These are phyloP conservation scores for Fistulifera solaris DNA, from an alignment of 108 stramenopile genomes.

Conservation along the genomic window DNA sequence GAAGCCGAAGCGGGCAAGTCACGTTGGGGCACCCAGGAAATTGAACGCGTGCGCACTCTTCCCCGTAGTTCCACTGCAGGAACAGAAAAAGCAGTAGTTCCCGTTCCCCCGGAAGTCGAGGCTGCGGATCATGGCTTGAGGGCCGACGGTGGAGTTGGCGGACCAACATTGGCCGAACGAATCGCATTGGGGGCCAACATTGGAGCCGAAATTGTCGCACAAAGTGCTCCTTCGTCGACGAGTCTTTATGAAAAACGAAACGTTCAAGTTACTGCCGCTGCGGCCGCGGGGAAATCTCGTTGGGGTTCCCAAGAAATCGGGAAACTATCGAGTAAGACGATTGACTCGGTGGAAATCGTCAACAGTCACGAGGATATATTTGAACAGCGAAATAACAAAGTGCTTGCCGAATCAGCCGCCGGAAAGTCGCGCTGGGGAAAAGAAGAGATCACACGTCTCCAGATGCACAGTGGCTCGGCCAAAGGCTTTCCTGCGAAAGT, in stretches of 20 bases:
- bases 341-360: background rate
- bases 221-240: constrained; percentile 2
- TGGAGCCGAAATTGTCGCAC: constrained; percentile 1
- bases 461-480: background rate
- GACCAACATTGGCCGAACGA: constrained; percentile 37
- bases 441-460: constrained; percentile 32
- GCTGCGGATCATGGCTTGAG: constrained; percentile 54
- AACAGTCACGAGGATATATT: background rate
- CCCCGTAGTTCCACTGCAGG: constrained; percentile 3
- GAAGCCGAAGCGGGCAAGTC: constrained; percentile 64
- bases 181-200: constrained; percentile 31
- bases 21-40: constrained; percentile 67
- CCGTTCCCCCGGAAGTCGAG: constrained; percentile 17
- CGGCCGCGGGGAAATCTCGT: constrained; percentile 48
- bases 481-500: too few species aligned
- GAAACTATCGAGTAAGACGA: constrained; percentile 1
- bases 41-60: constrained; percentile 14
- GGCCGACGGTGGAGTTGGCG: constrained; percentile 48
- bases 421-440: constrained; percentile 65
- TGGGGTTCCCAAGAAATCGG: constrained; percentile 49
- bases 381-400: constrained; percentile 30
- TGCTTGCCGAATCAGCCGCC: constrained; percentile 33
- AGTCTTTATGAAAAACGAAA: constrained; percentile 27
- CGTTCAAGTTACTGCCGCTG: constrained; percentile 30
- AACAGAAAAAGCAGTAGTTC: constrained; percentile 5